A percentile compares a stretch with the other conserved stretches of the same genome.
Evolutionary conservation across 78 protist species (phyloP).

Genomic region (Creolimax fragrantissima): DNA sequence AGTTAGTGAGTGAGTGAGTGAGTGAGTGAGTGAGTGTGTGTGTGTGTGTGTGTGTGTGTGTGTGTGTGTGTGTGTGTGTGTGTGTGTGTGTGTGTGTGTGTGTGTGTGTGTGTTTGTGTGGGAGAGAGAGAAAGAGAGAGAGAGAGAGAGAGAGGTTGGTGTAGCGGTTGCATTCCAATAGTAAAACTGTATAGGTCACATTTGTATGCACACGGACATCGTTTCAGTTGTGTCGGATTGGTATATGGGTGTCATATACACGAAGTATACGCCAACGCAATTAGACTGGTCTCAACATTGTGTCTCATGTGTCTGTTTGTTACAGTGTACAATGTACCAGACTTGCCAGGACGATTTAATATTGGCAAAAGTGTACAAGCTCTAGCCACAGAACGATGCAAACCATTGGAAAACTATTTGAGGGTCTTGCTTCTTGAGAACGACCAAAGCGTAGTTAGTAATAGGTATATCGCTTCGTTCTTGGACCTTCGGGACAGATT

Average conservation of each 20-base stretch:
- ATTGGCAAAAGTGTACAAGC: neutral
- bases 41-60: neutral
- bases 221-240: too few species aligned
- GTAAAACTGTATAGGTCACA: too few species aligned
- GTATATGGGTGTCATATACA: too few species aligned
- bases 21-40: neutral
- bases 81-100: neutral
- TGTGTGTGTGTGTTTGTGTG: neutral
- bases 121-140: too few species aligned
- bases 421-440: neutral
- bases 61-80: neutral
- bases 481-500: neutral
- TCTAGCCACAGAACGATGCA: neutral
- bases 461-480: neutral
- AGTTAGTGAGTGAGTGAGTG: neutral
- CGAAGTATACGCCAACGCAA: too few species aligned
- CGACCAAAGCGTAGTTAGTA: neutral
- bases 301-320: neutral
- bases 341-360: neutral
- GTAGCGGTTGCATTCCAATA: too few species aligned
- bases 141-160: too few species aligned
- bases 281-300: too few species aligned
- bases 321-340: neutral
- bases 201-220: too few species aligned
- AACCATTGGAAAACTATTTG: neutral